Base-by-base conservation (phyloP, 2,329 filamentous ascomycete genomes). In the Paramyrothecium sp. region DNA sequence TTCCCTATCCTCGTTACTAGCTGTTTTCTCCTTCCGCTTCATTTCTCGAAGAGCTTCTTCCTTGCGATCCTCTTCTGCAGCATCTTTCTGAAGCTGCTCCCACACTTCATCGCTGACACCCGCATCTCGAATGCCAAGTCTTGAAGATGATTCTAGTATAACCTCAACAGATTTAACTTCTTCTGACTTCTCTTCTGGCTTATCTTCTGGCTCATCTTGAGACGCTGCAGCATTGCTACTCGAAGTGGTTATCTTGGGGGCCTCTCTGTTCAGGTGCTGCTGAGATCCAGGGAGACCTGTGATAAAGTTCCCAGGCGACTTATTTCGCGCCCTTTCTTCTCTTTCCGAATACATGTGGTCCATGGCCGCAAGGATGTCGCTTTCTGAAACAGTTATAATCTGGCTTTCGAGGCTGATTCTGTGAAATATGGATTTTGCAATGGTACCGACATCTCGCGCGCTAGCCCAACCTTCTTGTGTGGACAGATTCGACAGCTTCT, bases 91-190 rank as follows among this genome's bases (percentile, higher is more conserved):
- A 0, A 90, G 80, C 61, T 88, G 82, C 2, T 78, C 71, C 88
- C 87, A 90, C 1, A 84, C 72, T 7, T 71, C 81, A 51, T 89
- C 85, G 4, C 76, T 80, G 0, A 90, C 86, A 0, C 82, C 82
- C 0, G 75, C 67, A 58, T 90, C 88, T 13, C 86, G 78, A 4
- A 63, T 57, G n/a, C 46, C 7, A 0, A 33, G 20, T 12, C 20
- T 21, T 11, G 5, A 2, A 3, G 1, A n/a, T 30, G 11, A 0
- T 22, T 19, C 2, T 33, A 33, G 2, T 13, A 5, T 8, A 4
- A 16, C 47, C 20, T 21, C 47, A 8, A 21, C n/a, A 34, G 26
- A 10, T 30, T 4, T 10, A 10, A 30, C n/a, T n/a, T 56, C 26
- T 22, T 54, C 7, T 46, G 22, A 47, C 1, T 57, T 56, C 7